These are phyloP conservation scores for Bipolaris cookei DNA, from an alignment of 2,329 filamentous ascomycete genomes.

Conservation along the genomic window DNA sequence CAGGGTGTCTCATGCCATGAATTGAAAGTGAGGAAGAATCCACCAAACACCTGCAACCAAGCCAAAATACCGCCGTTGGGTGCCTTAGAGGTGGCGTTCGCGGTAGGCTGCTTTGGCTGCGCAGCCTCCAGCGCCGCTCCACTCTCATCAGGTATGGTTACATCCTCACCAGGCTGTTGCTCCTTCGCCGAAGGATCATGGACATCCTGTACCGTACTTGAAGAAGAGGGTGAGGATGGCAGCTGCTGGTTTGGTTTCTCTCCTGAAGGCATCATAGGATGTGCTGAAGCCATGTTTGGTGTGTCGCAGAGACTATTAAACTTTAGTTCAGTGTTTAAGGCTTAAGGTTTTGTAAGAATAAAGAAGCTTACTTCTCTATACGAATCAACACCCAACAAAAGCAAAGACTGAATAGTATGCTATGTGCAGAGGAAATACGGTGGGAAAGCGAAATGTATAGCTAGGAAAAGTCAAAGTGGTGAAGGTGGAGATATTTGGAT, in stretches of 20 bases:
- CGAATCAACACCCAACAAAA: too few species aligned
- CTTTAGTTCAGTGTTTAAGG: not conserved
- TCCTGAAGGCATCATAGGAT: not conserved
- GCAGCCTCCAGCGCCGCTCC: constrained; percentile 24
- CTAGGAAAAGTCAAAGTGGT: not conserved
- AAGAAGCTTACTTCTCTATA: not conserved
- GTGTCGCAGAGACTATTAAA: not conserved
- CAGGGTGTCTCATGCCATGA: constrained; percentile 40
- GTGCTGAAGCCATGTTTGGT: not conserved
- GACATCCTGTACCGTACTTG: constrained; percentile 12
- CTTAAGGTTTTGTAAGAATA: not conserved
- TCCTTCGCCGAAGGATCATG: constrained; percentile 13
- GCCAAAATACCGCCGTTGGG: constrained; percentile 56
- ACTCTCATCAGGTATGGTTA: constrained; percentile 16
- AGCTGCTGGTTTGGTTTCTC: constrained; percentile 25
- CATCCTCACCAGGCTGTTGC: constrained; percentile 18
- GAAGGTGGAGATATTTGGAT: not conserved
- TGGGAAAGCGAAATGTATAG: not conserved
- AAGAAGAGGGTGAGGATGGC: constrained; percentile 18
- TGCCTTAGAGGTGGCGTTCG: constrained; percentile 52
- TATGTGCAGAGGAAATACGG: not conserved
- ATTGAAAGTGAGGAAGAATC: constrained; percentile 58
- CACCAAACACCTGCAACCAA: constrained; percentile 57
- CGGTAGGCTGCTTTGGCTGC: constrained; percentile 35
- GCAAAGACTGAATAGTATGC: not conserved